Base-by-base conservation (phyloP, 768 basidiomycete genomes). In the Pisolithus orientalis region DNA sequence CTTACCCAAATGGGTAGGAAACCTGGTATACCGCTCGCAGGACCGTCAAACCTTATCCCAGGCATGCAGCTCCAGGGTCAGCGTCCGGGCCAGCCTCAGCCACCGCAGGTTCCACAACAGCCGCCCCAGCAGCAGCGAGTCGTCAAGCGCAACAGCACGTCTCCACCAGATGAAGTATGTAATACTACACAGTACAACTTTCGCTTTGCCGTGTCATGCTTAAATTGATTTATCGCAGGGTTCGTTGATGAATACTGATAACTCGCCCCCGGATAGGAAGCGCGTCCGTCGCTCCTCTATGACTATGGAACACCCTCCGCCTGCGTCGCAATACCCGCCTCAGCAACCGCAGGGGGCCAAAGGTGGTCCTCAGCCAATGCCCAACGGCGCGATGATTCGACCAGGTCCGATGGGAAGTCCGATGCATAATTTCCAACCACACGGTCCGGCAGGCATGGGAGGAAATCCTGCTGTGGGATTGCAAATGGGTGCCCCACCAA, bases 151-250 rank as follows among this genome's bases (percentile, higher is more conserved):
- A 81, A 69, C 56, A 84, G 80, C 62, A 83, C 80, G 10, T 82
- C 82, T 6, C 83, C 83, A 6, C 77, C 75, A 34, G 83, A 83
- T 66, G 83, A 83, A 60, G 82, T 83, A 57, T 57, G 55, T 57
- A 21, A 21, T 21, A 51, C 43, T 11, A 47, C 32, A 34, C 34
- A 32, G 7, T 8, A 29, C 40, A 52, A n/a, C 53, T 39, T 50
- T 46, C n/a, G 44, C 2, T 45, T 50, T 5, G 43, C 37, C 43
- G 4, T n/a, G 37, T 21, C 37, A 57, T 48, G 21, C 14, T 40
- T 17, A 32, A 9, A 8, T 24, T 38, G 38, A 49, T 45, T 42
- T 37, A 39, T 57, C 79, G 77, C 77, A 78, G 52, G 80, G 78
- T 39, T 70, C 65, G 44, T 61, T 76, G 40, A 72, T 75, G 21